phyloP scores from a whole-genome alignment of 2,329 filamentous ascomycete genomes.

The Monosporascus sp. region DNA sequence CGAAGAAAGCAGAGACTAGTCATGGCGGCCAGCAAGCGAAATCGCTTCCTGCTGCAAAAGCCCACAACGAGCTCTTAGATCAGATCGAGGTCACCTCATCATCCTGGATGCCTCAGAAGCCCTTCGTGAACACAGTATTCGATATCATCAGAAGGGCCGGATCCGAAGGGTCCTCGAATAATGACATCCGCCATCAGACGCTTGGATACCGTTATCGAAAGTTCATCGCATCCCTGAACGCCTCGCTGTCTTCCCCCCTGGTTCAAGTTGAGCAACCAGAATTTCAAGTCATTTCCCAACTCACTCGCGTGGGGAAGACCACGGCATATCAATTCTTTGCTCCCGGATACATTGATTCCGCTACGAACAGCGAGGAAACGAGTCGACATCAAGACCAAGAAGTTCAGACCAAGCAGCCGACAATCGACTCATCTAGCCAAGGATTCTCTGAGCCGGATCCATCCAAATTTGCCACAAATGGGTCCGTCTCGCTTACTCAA shows the following conservation, averaged over 20 bases:
- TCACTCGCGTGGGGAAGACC: constrained; percentile 35
- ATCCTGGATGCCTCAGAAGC: constrained; percentile 29
- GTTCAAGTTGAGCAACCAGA: neutral
- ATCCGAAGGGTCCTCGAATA: constrained; percentile 26
- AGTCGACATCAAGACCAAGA: constrained; percentile 1
- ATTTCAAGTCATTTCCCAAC: constrained; percentile 33
- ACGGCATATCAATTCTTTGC: constrained; percentile 37
- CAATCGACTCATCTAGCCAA: neutral
- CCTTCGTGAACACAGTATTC: constrained; percentile 26
- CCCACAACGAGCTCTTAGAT: neutral
- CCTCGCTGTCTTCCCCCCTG: constrained; percentile 1
- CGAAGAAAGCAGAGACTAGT: constrained; percentile 1
- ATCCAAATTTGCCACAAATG: constrained; percentile 9
- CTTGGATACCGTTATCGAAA: constrained; percentile 27
- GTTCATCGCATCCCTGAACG: constrained; percentile 29
- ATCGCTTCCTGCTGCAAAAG: constrained; percentile 2
- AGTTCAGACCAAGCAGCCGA: neutral
- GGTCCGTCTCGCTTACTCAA: constrained; percentile 11
- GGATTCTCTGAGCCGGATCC: constrained; percentile 14
- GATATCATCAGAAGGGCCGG: constrained; percentile 30
- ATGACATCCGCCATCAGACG: constrained; percentile 24
- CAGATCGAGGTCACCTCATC: constrained; percentile 13
- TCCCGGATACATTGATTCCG: constrained; percentile 6
- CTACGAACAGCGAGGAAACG: constrained; percentile 1
- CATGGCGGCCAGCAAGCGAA: neutral